Conservation (phyloP, 75 land plant genomes). For the Picea sitchensis region DNA sequence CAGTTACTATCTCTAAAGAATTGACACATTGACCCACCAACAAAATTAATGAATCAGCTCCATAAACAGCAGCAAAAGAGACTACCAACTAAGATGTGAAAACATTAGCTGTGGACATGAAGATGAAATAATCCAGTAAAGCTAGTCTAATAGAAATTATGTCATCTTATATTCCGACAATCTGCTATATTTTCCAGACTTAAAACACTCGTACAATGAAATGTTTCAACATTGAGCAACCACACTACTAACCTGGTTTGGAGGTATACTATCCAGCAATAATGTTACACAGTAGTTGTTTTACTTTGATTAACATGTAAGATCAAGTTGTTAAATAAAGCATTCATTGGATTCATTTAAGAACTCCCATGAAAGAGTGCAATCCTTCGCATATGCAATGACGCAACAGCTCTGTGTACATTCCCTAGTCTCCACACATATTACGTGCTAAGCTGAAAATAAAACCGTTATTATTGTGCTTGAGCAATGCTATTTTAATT, state of each 20-base stretch:
- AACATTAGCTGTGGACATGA: not conserved
- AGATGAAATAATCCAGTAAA: not conserved
- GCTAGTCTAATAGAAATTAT: not conserved
- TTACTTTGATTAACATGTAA: not conserved
- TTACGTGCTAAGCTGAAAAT: not conserved
- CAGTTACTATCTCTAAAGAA: not conserved
- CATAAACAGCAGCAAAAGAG: not conserved
- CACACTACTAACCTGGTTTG: not conserved
- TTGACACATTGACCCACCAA: not conserved
- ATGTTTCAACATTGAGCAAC: not conserved
- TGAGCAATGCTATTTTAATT: not conserved
- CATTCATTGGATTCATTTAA: not conserved
- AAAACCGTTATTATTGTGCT: not conserved
- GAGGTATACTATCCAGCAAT: not conserved
- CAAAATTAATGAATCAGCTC: conserved; percentile 1
- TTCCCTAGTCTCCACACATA: not conserved
- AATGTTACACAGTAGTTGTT: not conserved
- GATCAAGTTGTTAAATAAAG: not conserved
- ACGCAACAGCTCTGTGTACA: not conserved
- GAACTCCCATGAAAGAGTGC: not conserved
- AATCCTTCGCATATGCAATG: not conserved
- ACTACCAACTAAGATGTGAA: not conserved
- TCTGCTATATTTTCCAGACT: not conserved
- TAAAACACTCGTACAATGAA: not conserved
- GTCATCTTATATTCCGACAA: not conserved